Base-by-base conservation (phyloP, 192 early-diverging fungal species). In the Coemansia brasiliensis region DNA sequence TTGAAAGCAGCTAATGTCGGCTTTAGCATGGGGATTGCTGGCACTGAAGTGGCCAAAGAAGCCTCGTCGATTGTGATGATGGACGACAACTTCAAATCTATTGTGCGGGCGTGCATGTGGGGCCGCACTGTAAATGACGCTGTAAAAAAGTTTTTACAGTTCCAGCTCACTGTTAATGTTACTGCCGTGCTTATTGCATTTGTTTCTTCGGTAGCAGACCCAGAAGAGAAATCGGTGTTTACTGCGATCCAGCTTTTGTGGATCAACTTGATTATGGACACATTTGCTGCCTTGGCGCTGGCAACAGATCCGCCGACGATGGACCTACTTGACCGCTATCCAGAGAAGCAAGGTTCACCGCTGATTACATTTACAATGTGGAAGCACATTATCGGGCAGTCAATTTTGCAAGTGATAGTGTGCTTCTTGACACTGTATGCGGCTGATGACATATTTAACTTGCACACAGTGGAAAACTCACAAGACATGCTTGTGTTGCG, bases 211-310 rank as follows among this genome's bases (percentile, higher is more conserved):
- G 77, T 92, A 0, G 72, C 77, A 3, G 85, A 84, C 41, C 54
- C 55, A 15, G 63, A 82, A 7, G 84, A 94, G 64, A 80, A 84
- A 39, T 87, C 95, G 1, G 92, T 92, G n/a, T 82, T 99, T 60
- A 93, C 92, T 1, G 96, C 96, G 16, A 90, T 98, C 1, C 98
- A 99, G 73, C 67, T 99, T 42, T 78, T 99, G 49, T 99, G 96
- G 96, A 92, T 99, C 44, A 99, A 99, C 74, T 79, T 99, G 61
- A 98, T 99, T 40, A 99, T 99, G 98, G 96, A 99, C 82, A 94
- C 95, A 1, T 83, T 99, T 68, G 98, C 98, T 2, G 94, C 98
- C 13, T 85, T 99, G 18, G 98, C 95, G 0, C 84, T 98, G 35
- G 95, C 96, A 4, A 97, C 96, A 13, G 98, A 99, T 60, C 88